Evolutionary conservation across 2,329 filamentous ascomycete species (phyloP).

Genomic region (Phyllosticta citrichinensis): DNA sequence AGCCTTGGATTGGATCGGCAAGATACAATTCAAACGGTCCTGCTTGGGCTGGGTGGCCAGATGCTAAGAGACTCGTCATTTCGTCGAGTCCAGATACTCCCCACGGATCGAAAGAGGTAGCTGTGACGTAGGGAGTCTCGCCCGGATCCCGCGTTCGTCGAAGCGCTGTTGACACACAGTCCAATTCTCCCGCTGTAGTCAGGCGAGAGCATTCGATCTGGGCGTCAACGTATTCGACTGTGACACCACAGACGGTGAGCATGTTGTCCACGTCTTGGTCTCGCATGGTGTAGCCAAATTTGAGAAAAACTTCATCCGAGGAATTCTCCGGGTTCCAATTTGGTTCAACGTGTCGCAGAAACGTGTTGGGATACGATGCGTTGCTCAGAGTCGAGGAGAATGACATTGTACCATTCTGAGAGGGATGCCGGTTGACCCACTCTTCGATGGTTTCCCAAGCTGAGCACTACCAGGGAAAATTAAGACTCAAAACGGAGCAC

Average conservation of each 20-base stretch:
- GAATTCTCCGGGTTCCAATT: not conserved
- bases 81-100: not conserved
- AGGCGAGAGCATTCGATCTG: not conserved
- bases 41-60: not conserved
- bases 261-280: not conserved
- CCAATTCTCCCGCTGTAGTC: not conserved
- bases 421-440: not conserved
- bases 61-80: not conserved
- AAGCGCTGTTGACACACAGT: not conserved
- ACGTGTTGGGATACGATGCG: not conserved
- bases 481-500: not conserved
- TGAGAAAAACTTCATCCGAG: not conserved
- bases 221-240: not conserved
- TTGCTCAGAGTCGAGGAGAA: not conserved
- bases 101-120: not conserved
- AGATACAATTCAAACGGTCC: not conserved
- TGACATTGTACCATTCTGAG: not conserved
- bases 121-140: not conserved
- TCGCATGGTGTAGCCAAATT: not conserved
- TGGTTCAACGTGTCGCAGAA: not conserved
- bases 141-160: not conserved
- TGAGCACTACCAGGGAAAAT: no score
- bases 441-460: no score
- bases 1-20: not conserved
- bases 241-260: slow-evolving; percentile 1